Percentiles rank a stretch among this genome's conserved stretches.
Evolutionary conservation across 2,329 filamentous ascomycete species (phyloP).

Genomic region (Fusarium sp.): DNA sequence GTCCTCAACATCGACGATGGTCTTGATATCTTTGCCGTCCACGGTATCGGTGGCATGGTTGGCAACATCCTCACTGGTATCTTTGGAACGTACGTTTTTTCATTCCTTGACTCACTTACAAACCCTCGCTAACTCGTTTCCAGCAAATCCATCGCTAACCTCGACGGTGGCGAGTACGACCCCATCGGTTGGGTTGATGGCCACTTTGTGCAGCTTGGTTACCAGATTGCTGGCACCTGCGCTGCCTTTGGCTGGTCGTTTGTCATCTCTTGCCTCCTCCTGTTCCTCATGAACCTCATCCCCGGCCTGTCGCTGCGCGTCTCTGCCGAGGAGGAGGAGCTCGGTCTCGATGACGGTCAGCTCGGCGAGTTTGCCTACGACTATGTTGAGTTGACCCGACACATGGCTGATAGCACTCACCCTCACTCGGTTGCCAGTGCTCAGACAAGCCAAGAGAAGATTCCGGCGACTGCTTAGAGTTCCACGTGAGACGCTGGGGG

Average conservation of each 20-base stretch:
- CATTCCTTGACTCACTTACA: no score
- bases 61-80: constrained; percentile 84
- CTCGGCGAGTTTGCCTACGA: constrained; percentile 88
- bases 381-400: constrained; percentile 78
- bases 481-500: background rate
- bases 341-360: constrained; percentile 79
- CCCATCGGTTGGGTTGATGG: constrained; percentile 77
- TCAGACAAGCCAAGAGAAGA: constrained; percentile 48
- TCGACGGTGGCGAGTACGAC: constrained; percentile 73
- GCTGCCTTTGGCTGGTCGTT: constrained; percentile 76
- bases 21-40: constrained; percentile 91
- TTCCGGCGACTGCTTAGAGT: constrained; percentile 9
- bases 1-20: constrained; percentile 83
- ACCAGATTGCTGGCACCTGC: constrained; percentile 76
- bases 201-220: constrained; percentile 77
- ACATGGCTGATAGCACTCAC: constrained; percentile 62
- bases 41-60: constrained; percentile 84
- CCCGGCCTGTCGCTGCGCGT: constrained; percentile 78
- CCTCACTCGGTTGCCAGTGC: constrained; percentile 37
- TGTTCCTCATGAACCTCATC: constrained; percentile 77
- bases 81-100: constrained; percentile 72
- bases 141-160: constrained; percentile 76
- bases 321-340: constrained; percentile 73
- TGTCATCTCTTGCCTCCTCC: constrained; percentile 74
- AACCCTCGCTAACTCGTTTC: constrained; percentile 30